A percentile compares a stretch with the other conserved stretches of the same genome.
phyloP scores from a whole-genome alignment of 2,329 filamentous ascomycete species.

The Coleophoma eucalyptorum region DNA sequence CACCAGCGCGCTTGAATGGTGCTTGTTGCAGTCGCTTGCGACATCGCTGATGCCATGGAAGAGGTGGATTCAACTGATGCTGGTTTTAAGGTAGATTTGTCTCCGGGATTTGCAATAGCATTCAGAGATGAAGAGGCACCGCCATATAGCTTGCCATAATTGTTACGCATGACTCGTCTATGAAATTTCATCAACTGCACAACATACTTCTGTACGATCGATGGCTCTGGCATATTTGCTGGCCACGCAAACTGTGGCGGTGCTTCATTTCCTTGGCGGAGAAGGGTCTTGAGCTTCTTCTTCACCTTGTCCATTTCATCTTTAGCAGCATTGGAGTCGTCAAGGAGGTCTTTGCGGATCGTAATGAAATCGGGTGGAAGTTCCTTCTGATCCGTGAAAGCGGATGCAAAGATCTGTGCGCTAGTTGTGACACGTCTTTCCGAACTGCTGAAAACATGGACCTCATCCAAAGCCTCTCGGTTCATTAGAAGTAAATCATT shows the following conservation, averaged over 20 bases:
- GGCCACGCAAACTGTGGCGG: slow-evolving; percentile 99
- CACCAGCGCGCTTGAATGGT: slow-evolving; percentile 91
- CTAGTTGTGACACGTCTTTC: slow-evolving; percentile 93
- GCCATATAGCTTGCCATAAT: slow-evolving; percentile 76
- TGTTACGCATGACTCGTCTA: slow-evolving; percentile 89
- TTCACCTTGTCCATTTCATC: slow-evolving; percentile 99
- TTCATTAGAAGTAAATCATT: slow-evolving; percentile 94
- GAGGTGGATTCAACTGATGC: slow-evolving; percentile 37
- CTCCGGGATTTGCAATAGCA: slow-evolving; percentile 48
- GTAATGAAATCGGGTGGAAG: slow-evolving; percentile 82
- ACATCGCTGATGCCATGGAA: slow-evolving; percentile 43
- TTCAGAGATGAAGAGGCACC: slow-evolving; percentile 61
- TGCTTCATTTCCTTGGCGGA: slow-evolving; percentile 88
- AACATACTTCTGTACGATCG: slow-evolving; percentile 85
- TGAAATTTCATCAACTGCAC: slow-evolving; percentile 98
- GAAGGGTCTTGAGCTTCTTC: slow-evolving; percentile 93
- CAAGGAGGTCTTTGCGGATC: slow-evolving; percentile 88
- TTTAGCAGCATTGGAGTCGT: slow-evolving; percentile 97
- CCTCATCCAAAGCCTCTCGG: slow-evolving; percentile 84
- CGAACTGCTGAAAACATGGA: slow-evolving; percentile 92
- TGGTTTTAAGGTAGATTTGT: slow-evolving; percentile 24
- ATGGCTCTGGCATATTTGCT: slow-evolving; percentile 88
- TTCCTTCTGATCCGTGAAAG: slow-evolving; percentile 85
- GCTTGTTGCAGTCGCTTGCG: slow-evolving; percentile 59
- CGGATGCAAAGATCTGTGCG: slow-evolving; percentile 90